Evolutionary conservation across 768 basidiomycete species (phyloP).

Genomic region (Suillus bovinus): DNA sequence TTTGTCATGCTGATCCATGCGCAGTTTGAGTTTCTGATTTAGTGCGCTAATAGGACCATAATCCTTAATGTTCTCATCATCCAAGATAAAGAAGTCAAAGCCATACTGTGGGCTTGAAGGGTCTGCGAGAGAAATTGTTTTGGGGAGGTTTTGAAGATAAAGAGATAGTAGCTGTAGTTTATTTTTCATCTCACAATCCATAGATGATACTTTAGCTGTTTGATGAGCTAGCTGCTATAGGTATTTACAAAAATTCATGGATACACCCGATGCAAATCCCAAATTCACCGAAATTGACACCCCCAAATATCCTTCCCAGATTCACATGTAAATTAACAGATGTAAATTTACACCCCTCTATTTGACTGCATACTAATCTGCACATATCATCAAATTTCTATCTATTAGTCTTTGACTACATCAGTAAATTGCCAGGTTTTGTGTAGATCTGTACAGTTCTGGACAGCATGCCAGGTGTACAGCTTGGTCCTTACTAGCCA

Average conservation of each 20-base stretch:
- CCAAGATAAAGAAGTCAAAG: background rate
- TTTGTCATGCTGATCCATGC: slow-evolving; percentile 1
- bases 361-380: too few relatives aligned
- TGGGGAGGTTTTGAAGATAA: background rate
- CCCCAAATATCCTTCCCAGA: too few relatives aligned
- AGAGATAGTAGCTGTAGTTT: background rate
- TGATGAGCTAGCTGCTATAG: background rate
- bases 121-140: background rate
- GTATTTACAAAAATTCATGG: background rate
- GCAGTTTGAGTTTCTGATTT: background rate
- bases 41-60: background rate
- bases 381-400: too few relatives aligned
- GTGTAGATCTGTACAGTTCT: too few relatives aligned
- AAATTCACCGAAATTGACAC: background rate
- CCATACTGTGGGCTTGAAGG: background rate
- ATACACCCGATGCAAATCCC: background rate
- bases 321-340: too few relatives aligned
- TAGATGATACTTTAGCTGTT: background rate
- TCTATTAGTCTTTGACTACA: too few relatives aligned
- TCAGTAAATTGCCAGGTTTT: too few relatives aligned
- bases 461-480: too few relatives aligned
- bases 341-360: too few relatives aligned
- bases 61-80: background rate
- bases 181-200: background rate
- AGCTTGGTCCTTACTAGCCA: too few relatives aligned